Base-by-base conservation (phyloP, 75 land plant genomes). In the Cunninghamia lanceolata region DNA sequence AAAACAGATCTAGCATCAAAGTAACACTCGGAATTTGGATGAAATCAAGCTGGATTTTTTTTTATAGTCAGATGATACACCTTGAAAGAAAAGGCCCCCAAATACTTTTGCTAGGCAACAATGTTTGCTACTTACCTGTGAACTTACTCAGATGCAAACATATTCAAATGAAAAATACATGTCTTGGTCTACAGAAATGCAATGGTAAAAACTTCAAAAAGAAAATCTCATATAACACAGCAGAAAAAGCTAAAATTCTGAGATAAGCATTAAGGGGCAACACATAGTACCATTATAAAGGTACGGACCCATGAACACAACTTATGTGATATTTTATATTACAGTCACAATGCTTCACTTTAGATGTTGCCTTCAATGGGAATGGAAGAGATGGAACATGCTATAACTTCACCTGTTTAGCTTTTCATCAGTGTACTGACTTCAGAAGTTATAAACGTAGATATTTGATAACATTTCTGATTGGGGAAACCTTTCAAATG, bases 321-420 rank as follows among this genome's bases (percentile, higher is more conserved):
- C 4, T 80, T n/a, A 34, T 34, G 32, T 80, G 15, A 80, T n/a
- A 17, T 80, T 45, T 1, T 13, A 47, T 11, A 45, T n/a, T 42
- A 43, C 32, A 45, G 45, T 80, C 30, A 80, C 1, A 39, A 79
- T 79, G 82, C 82, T 79, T 42, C 82, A 79, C 45, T 42, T 25
- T 21, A 38, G 82, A 75, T 30, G 83, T 16, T 21, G 85, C 38
- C 86, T 14, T 68, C 85, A 54, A 70, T 42, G 82, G 82, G 78
- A 25, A 17, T 79, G 82, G n/a, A 79, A 42, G 39, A 40, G 82
- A 79, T 40, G 46, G 47, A 79, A 42, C 82, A 79, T 80, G 82
- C 82, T 80, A 80, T 28, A 28, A 80, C 82, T 80, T 80, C 82
- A 80, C 50, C 82, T 80, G 82, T 40, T 80, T 79, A 79, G 34